Conservation (phyloP, 148 eudicot species). For the Diospyros kaki region DNA sequence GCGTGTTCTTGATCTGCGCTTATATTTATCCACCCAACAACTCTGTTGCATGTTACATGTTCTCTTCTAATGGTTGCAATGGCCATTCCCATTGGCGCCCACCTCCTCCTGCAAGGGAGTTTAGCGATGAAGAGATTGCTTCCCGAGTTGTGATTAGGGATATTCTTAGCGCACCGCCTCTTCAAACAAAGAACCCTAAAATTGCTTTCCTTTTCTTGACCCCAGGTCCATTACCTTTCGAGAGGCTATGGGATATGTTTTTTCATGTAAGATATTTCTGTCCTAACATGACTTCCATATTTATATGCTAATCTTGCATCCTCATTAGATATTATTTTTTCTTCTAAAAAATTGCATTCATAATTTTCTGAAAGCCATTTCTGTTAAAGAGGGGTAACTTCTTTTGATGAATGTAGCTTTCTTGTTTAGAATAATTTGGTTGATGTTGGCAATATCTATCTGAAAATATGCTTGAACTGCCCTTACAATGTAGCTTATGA, state of each 20-base stretch:
- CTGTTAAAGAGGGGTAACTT: not conserved
- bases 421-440: not conserved
- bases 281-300: not conserved
- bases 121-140: constrained; percentile 56
- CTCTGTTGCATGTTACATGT: constrained; percentile 54
- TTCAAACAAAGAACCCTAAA: constrained; percentile 43
- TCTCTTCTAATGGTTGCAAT: constrained; percentile 59
- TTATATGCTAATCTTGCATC: not conserved
- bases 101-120: constrained; percentile 43
- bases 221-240: constrained; percentile 63
- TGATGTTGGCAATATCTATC: not conserved
- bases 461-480: not conserved
- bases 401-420: not conserved
- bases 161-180: constrained; percentile 40
- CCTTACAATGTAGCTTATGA: not conserved
- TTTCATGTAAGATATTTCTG: constrained; percentile 45
- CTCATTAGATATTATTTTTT: not conserved
- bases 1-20: constrained; percentile 51
- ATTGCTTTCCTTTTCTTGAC: constrained; percentile 74
- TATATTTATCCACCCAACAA: constrained; percentile 57
- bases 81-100: constrained; percentile 56
- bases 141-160: constrained; percentile 51
- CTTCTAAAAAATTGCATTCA: not conserved
- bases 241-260: constrained; percentile 69
- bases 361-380: not conserved